Base-by-base conservation (phyloP, 2,329 filamentous ascomycete species). In the Fonsecaea erecta region DNA sequence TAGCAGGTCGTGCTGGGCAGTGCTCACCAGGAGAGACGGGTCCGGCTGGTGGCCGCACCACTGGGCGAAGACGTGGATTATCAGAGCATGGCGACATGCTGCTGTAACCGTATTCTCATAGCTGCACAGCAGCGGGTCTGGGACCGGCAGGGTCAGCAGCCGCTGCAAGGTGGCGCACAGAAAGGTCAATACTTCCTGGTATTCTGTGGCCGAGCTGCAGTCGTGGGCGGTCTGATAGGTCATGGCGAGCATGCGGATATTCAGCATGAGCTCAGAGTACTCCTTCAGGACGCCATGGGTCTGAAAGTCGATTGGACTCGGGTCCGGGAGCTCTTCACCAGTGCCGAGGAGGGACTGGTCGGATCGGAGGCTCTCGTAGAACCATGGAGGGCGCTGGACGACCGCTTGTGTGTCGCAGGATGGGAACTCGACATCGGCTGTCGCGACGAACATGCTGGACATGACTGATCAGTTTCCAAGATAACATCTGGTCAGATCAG, bases 151-250 rank as follows among this genome's bases (percentile, higher is more conserved):
- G 14, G 59, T 53, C 7, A 61, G 59, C 32, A 61, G 59, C n/a
- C 59, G 59, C 59, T 61, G 59, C 28, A 61, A n/a, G 9, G 59
- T 61, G 24, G 48, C 34, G 18, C 59, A 61, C 34, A 61, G 28
- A 16, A 61, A 61, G 12, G 59, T 61, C 52, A 61, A 46, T 1
- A 61, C 59, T 2, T 46, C 59, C 51, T 61, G 59, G 59, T 61
- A 61, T 40, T 61, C 59, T 24, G 21, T 32, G 16, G 59, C 52
- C n/a, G 48, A 40, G 51, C 51, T 54, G 24, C 59, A 61, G 59
- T 61, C 59, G n/a, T 61, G 32, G 21, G 59, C 59, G 12, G 59
- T 61, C 24, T 61, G 59, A n/a, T 53, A 61, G 24, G 59, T 61
- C 37, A 32, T 53, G 28, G 59, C 59, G 32, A 61, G 26, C 48